Evolutionary conservation across 2,329 filamentous ascomycete genomes (phyloP), one percentile per base, ranked within the genome.

Genomic region (Scolecobasidium constrictum): DNA sequence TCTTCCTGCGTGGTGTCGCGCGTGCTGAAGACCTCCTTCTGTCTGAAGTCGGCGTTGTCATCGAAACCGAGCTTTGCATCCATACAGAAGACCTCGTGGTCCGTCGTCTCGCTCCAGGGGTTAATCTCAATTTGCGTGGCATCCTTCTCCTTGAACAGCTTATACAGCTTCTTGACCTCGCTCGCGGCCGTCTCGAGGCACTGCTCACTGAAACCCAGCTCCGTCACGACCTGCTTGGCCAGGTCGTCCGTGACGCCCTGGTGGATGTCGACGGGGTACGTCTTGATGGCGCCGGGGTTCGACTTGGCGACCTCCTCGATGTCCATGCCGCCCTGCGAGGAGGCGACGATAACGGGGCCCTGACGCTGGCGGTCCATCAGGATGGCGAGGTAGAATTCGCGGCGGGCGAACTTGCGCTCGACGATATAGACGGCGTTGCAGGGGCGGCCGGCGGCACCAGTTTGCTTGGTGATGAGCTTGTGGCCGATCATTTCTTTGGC

Each of bases 111-210:
- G 43, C 87, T 94, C 38, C 98, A 79, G 49, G 92, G 92, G 77
- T 98, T 98, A 73, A 98, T 98, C 73, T 98, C 92, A 60, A 98
- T 96, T 73, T 98, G 92, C 48, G 92, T 98, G 46, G 90, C 86
- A 67, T 98, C 92, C 72, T 86, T 93, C 73, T 98, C 92, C 72
- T 83, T 80, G 77, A 98, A 98, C 68, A 96, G 84, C 73, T 86
- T 83, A 82, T 98, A 98, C 51, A 98, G 81, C 72, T 95, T 96
- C 77, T 98, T 84, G 69, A 98, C 94, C 52, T 87, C 94, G 62
- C 86, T 79, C 73, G 86, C 93, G 62, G 88, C 92, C 48, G 94
- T 86, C 65, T 93, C 84, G 61, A 98, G 76, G 74, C 90, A 96
- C 72, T 94, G 88, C 70, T 94, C 85, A 59, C 86, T 94, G 77